phyloP scores from a whole-genome alignment of 352 stramenopile species.

The Phytophthora palmivora region DNA sequence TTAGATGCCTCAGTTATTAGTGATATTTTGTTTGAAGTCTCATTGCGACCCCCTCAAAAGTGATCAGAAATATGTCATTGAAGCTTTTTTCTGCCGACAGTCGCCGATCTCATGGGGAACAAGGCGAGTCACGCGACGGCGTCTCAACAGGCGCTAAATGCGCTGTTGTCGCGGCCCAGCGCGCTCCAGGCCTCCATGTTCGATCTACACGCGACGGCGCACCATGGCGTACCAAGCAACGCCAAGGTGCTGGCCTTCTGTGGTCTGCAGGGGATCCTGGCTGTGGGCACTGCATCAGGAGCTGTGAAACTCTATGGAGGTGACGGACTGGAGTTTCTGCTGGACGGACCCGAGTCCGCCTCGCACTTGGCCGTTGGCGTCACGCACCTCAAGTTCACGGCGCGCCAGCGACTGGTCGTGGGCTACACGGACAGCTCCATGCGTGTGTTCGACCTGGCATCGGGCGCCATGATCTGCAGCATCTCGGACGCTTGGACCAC shows the following conservation, averaged over 20 bases:
- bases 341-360: conserved; percentile 45
- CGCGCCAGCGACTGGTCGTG: conserved; percentile 65
- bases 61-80: not conserved
- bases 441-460: conserved; percentile 64
- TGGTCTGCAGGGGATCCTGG: conserved; percentile 66
- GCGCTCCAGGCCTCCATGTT: conserved; percentile 58
- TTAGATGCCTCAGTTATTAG: no score
- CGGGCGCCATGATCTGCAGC: conserved; percentile 26
- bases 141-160: conserved; percentile 51
- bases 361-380: conserved; percentile 53
- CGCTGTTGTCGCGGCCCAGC: conserved; percentile 45
- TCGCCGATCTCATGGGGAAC: conserved; percentile 66
- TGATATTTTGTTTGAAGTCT: no score
- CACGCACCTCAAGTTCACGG: conserved; percentile 68
- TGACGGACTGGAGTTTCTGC: conserved; percentile 65
- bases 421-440: conserved; percentile 74
- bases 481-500: conserved; percentile 64
- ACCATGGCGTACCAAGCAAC: conserved; percentile 78
- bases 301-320: conserved; percentile 74
- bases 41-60: not conserved
- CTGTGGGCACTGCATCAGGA: conserved; percentile 67
- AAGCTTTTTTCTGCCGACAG: conserved; percentile 16
- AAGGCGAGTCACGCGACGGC: conserved; percentile 53
- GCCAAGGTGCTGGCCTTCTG: conserved; percentile 67
- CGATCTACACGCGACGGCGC: conserved; percentile 48